These are phyloP conservation scores for Draba incana DNA, from an alignment of 345 rosid species.

Conservation along the genomic window DNA sequence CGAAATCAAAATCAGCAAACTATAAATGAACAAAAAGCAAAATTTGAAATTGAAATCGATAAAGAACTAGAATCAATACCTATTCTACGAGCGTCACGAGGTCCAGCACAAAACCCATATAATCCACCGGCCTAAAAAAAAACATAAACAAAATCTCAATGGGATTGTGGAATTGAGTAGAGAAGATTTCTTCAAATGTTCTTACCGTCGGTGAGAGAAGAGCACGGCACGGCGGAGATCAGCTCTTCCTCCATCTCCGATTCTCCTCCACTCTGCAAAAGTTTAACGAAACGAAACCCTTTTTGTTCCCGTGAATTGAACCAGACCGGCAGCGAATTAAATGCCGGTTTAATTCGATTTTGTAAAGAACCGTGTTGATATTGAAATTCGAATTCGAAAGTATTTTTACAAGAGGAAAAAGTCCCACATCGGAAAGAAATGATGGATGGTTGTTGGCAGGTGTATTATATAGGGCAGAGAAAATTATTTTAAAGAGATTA, in stretches of 20 bases:
- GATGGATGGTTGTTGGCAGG: too few species aligned
- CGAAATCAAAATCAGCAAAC: not conserved
- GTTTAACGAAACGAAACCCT: not conserved
- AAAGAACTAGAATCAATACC: constrained; percentile 42
- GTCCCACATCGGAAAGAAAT: too few species aligned
- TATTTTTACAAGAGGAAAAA: too few species aligned
- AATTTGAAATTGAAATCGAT: not conserved
- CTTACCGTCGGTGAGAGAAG: constrained; percentile 69
- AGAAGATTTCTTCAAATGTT: too few species aligned
- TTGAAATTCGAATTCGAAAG: not conserved
- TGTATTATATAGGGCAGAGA: too few species aligned
- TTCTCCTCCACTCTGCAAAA: constrained; percentile 3
- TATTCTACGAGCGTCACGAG: constrained; percentile 58
- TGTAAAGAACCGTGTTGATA: not conserved
- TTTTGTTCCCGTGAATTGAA: not conserved
- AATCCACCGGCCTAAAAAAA: constrained; percentile 67
- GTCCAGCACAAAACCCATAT: constrained; percentile 71
- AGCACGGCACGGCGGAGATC: constrained; percentile 60
- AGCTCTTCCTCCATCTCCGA: constrained; percentile 62
- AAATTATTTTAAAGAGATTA: too few species aligned
- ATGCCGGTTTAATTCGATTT: constrained; percentile 28
- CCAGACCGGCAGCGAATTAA: not conserved
- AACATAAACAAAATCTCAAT: constrained; percentile 12
- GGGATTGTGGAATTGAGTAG: too few species aligned
- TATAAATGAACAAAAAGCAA: not conserved